Base-by-base conservation (phyloP, 306 rosid genomes). In the Quercus parvula region DNA sequence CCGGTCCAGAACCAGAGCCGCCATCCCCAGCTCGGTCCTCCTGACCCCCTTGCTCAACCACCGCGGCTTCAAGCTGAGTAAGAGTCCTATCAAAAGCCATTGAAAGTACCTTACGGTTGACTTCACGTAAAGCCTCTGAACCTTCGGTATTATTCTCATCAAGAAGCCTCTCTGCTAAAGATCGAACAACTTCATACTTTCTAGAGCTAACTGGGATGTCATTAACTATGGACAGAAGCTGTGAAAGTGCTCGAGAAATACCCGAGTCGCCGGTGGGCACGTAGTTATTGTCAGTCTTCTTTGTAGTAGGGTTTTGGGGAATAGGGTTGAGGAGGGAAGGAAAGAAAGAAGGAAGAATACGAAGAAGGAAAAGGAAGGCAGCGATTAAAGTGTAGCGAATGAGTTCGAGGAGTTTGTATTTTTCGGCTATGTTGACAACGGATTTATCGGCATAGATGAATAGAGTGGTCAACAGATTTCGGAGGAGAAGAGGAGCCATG, bases 141-240 rank as follows among this genome's bases (percentile, higher is more conserved):
- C 91, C 94, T 2, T 85, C 90, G 18, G 33, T 6, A 14, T 85
- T 83, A 63, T 94, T 91, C 15, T 90, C 94, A 1, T 90, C 83
- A 8, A 94, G 85, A 6, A 91, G 68, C 54, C 54, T 85, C 84
- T 94, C 97, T 56, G 95, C 92, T 3, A 94, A 76, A 15, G 89
- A 87, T 1, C 92, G 88, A 75, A 94, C 94, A 0, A 85, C 84
- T 44, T 91, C 89, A 75, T 94, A 90, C 72, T 94, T 94, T n/a
- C 98, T 77, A 0, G 98, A 94, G 31, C 87, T 88, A 3, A 91
- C 97, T 1, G 95, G 98, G 33, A 94, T 78, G 44, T 90, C 85
- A 62, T 80, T 89, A 0, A 87, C 75, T 2, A 83, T 72, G 0
- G 87, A 62, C 59, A 94, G 56, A 3, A 91, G 88, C 89, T 94